Conservation (phyloP, 768 basidiomycete genomes). For the Coprinopsis sp. region DNA sequence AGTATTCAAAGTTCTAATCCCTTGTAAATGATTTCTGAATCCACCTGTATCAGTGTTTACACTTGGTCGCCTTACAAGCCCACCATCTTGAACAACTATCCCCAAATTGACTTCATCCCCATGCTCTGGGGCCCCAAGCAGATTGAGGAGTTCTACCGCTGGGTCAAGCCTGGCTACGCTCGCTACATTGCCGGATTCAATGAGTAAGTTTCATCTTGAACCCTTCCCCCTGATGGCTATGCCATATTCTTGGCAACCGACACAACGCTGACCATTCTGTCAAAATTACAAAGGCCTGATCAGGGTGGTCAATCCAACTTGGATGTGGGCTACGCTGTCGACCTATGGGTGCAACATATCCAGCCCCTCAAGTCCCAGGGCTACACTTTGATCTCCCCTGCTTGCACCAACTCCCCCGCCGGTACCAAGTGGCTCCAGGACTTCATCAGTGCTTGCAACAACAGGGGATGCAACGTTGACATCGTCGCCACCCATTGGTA, state of each 20-base stretch:
- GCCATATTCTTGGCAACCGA: too few species aligned
- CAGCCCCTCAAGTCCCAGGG: constrained; percentile 52
- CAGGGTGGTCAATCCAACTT: constrained; percentile 59
- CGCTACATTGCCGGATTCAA: constrained; percentile 56
- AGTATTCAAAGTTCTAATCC: constrained; percentile 10
- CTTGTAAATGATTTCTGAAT: not conserved
- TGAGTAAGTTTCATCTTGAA: constrained; percentile 48
- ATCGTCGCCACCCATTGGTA: constrained; percentile 67
- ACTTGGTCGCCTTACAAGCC: constrained; percentile 61
- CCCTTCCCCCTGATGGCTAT: too few species aligned
- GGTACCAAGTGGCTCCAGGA: constrained; percentile 62
- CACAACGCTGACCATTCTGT: too few species aligned
- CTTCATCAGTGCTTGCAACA: constrained; percentile 50
- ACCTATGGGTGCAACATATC: constrained; percentile 59
- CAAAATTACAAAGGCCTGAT: too few species aligned
- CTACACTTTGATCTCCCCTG: constrained; percentile 59
- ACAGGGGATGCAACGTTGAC: constrained; percentile 50
- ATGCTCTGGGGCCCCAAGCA: constrained; percentile 71
- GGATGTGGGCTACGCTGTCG: constrained; percentile 40
- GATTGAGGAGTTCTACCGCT: constrained; percentile 39
- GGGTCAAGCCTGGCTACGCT: constrained; percentile 50
- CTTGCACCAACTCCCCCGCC: constrained; percentile 53
- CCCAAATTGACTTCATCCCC: constrained; percentile 53
- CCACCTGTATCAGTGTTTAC: constrained; percentile 49
- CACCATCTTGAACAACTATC: constrained; percentile 19